Percentiles rank a stretch among this genome's conserved stretches.
Evolutionary conservation across 352 stramenopile species (phyloP).

Genomic region (Pythium myriotylum): DNA sequence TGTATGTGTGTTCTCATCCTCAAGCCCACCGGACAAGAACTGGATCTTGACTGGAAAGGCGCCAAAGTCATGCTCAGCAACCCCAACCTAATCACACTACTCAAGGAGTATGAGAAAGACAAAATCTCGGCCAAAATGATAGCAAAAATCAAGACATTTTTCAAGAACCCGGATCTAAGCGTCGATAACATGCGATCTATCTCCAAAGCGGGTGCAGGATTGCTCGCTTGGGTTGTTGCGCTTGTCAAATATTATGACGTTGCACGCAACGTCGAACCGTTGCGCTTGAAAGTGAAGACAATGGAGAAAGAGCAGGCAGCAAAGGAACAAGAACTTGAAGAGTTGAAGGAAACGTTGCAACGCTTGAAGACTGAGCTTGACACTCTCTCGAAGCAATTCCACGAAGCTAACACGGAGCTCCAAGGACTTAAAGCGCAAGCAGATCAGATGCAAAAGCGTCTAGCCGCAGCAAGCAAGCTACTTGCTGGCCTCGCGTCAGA

Average conservation of each 20-base stretch:
- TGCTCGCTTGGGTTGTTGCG: conserved; percentile 94
- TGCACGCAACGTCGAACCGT: conserved; percentile 93
- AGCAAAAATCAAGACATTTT: conserved; percentile 93
- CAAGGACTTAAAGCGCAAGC: conserved; percentile 91
- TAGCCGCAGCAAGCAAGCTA: conserved; percentile 92
- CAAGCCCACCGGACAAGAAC: conserved; percentile 90
- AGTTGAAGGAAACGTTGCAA: conserved; percentile 86
- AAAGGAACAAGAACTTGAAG: conserved; percentile 87
- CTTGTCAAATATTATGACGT: conserved; percentile 97
- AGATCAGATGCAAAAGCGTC: conserved; percentile 94
- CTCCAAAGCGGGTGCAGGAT: conserved; percentile 86
- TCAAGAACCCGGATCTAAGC: conserved; percentile 93
- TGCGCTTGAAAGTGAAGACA: conserved; percentile 91
- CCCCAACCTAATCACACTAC: conserved; percentile 84
- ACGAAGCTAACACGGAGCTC: conserved; percentile 91
- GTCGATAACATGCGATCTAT: conserved; percentile 96
- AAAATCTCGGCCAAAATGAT: conserved; percentile 96
- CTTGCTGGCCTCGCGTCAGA: conserved; percentile 92
- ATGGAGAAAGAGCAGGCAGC: conserved; percentile 93
- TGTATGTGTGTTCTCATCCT: conserved; percentile 93
- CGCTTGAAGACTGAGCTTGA: conserved; percentile 88
- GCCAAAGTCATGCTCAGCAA: conserved; percentile 96
- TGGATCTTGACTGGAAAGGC: conserved; percentile 93
- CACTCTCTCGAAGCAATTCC: conserved; percentile 91
- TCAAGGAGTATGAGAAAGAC: conserved; percentile 97